A percentile compares a stretch with the other conserved stretches of the same genome.
These are phyloP conservation scores for Acanthamoeba rhysodes DNA, from an alignment of 208 protist species.

Conservation along the genomic window DNA sequence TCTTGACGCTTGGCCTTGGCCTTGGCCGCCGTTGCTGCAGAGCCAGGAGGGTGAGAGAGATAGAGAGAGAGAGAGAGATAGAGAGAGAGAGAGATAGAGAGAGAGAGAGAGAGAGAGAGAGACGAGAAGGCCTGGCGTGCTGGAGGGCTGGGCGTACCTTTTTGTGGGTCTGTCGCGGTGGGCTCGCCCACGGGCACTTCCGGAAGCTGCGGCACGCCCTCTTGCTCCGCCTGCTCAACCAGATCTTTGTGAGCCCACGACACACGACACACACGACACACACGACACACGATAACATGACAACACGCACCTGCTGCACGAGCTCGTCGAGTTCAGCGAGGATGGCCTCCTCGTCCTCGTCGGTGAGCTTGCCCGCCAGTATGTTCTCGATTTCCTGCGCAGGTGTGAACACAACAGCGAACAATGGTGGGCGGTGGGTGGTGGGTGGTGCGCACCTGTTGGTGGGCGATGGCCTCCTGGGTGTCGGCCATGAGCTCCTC, in stretches of 20 bases:
- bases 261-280: background rate
- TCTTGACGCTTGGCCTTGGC: background rate
- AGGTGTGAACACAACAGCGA: background rate
- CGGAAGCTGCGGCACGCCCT: background rate
- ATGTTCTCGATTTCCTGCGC: conserved; percentile 79
- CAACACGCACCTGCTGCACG: background rate
- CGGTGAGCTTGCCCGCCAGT: conserved; percentile 78
- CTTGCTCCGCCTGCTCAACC: background rate
- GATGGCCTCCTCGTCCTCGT: conserved; percentile 81
- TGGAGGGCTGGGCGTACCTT: background rate
- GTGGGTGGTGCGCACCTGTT: conserved; percentile 61
- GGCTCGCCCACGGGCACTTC: background rate
- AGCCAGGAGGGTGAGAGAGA: background rate
- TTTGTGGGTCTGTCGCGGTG: background rate
- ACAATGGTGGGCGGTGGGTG: background rate
- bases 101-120: too few relatives aligned
- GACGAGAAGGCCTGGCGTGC: background rate
- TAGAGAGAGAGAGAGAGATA: too few relatives aligned
- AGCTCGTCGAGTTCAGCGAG: conserved; percentile 80
- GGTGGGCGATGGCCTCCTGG: conserved; percentile 80
- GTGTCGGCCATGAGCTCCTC: conserved; percentile 86
- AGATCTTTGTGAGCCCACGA: background rate
- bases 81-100: too few relatives aligned
- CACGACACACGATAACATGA: background rate
- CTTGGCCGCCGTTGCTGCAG: too few relatives aligned